Evolutionary conservation across 225 moss, liverwort and hornwort genomes (phyloP).

Genomic region (Climacium dendroides): DNA sequence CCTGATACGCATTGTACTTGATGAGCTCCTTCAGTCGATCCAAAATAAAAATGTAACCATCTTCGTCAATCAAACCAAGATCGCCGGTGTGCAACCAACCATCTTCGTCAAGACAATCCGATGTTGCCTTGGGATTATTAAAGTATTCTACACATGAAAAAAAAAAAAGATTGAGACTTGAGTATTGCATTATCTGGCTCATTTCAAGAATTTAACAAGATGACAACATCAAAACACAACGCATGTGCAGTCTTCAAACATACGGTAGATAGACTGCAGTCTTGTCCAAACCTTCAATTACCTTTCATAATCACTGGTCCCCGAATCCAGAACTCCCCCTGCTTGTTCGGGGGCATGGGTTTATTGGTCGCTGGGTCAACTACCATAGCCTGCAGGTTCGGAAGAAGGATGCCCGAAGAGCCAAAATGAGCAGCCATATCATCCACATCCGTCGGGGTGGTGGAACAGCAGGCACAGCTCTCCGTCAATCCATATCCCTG

Average conservation of each 20-base stretch:
- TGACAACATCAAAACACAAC: background rate
- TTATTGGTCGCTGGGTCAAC: constrained; percentile 26
- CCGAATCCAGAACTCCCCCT: constrained; percentile 59
- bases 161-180: background rate
- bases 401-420: constrained; percentile 40
- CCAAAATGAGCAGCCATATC: constrained; percentile 36
- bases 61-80: constrained; percentile 18
- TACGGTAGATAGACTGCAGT: background rate
- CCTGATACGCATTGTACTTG: constrained; percentile 46
- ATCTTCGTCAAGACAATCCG: constrained; percentile 16
- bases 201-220: background rate
- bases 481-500: constrained; percentile 75
- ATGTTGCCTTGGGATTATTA: constrained; percentile 37
- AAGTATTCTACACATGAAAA: constrained; percentile 11
- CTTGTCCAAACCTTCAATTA: background rate
- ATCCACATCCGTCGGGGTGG: constrained; percentile 3
- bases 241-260: background rate
- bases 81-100: constrained; percentile 48
- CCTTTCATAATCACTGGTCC: constrained; percentile 59
- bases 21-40: constrained; percentile 54
- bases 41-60: constrained; percentile 23
- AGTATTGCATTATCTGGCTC: background rate
- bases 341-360: constrained; percentile 34
- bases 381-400: constrained; percentile 44
- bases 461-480: constrained; percentile 16